Evolutionary conservation across 1,284 basidiomycete genomes (phyloP).

Genomic region (Tylopilus sp.): DNA sequence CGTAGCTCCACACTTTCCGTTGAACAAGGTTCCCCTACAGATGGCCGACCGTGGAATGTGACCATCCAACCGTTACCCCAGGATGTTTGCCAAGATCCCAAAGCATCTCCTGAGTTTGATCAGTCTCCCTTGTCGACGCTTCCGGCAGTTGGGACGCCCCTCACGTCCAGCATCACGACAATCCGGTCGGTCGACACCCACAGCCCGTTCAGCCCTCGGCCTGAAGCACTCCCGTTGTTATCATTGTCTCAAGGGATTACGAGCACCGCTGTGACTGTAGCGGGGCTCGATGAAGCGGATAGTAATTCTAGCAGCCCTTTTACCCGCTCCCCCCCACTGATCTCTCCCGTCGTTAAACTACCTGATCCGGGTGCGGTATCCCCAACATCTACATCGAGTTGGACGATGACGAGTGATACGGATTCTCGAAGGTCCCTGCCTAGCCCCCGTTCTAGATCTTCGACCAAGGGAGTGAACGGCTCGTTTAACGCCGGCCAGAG

Average conservation of each 20-base stretch:
- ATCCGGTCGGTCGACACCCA: constrained; percentile 14
- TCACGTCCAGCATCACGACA: constrained; percentile 15
- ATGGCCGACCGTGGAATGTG: constrained; percentile 17
- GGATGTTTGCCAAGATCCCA: constrained; percentile 8
- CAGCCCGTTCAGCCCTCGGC: constrained; percentile 33
- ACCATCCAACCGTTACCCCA: constrained; percentile 13
- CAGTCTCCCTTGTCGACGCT: constrained; percentile 34
- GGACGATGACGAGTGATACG: constrained; percentile 30
- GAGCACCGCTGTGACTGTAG: neutral
- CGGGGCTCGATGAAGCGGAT: constrained; percentile 14
- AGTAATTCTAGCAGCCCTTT: constrained; percentile 26
- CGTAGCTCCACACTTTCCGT: constrained; percentile 34
- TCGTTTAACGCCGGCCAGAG: constrained; percentile 7
- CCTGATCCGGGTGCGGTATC: constrained; percentile 27
- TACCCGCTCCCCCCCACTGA: constrained; percentile 27
- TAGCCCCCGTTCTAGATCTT: constrained; percentile 7
- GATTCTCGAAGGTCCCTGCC: constrained; percentile 19
- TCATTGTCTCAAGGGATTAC: constrained; percentile 21
- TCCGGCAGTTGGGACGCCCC: constrained; percentile 32
- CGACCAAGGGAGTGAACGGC: constrained; percentile 13
- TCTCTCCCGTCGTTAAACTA: constrained; percentile 32
- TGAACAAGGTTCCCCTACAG: constrained; percentile 28
- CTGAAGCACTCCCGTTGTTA: constrained; percentile 20
- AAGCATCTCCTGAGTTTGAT: constrained; percentile 21
- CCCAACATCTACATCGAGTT: constrained; percentile 28